A percentile compares a stretch with the other conserved stretches of the same genome.
These are phyloP conservation scores for Castanea crenata DNA, from an alignment of 306 rosid species.

Conservation along the genomic window DNA sequence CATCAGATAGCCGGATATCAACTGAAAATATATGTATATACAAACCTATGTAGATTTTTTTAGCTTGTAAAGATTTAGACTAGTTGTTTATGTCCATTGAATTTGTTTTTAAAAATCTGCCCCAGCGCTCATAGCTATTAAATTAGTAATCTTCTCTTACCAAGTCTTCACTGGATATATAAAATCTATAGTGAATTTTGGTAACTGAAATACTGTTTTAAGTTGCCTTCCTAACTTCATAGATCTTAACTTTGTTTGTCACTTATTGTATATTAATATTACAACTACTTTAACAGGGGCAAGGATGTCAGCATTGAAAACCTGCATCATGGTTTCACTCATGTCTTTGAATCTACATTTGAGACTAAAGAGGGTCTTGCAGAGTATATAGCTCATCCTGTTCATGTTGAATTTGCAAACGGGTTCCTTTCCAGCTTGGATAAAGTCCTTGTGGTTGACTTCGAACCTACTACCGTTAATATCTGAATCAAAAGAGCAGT, in stretches of 20 bases:
- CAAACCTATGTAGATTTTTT: background rate
- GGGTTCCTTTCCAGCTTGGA: slow-evolving; percentile 49
- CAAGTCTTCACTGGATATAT: background rate
- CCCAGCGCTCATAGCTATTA: background rate
- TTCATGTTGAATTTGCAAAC: slow-evolving; percentile 67
- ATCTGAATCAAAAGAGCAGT: slow-evolving; percentile 16
- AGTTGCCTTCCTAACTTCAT: background rate
- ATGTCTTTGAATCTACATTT: slow-evolving; percentile 80
- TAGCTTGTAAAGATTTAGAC: background rate
- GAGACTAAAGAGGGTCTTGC: slow-evolving; percentile 74
- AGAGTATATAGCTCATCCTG: slow-evolving; percentile 72
- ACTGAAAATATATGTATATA: background rate
- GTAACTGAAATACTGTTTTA: background rate
- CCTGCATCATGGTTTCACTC: slow-evolving; percentile 84
- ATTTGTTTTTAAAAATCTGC: background rate
- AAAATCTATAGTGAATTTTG: background rate
- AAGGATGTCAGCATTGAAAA: slow-evolving; percentile 74
- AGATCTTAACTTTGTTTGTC: background rate
- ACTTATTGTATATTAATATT: background rate
- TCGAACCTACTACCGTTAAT: slow-evolving; percentile 52
- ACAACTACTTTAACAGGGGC: slow-evolving; percentile 49
- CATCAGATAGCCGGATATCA: background rate
- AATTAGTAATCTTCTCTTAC: background rate
- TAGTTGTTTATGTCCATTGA: background rate
- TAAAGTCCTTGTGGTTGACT: slow-evolving; percentile 60